These are phyloP conservation scores for Peniophora sp. DNA, from an alignment of 1,284 basidiomycete species.

Conservation along the genomic window DNA sequence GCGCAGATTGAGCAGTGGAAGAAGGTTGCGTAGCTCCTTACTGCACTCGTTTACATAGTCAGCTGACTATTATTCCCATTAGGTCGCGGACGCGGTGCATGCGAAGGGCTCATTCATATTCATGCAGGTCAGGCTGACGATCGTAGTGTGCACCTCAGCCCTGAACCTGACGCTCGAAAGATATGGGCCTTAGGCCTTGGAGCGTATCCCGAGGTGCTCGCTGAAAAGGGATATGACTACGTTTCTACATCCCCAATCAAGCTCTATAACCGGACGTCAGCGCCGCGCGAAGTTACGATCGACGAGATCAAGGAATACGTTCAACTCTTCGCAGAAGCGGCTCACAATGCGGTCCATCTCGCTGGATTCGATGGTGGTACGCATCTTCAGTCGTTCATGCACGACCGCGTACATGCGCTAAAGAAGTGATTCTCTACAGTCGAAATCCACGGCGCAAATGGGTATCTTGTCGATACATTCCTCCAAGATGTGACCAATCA, in stretches of 20 bases:
- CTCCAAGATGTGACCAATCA: constrained; percentile 33
- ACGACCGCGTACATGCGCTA: too few species aligned
- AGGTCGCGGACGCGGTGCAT: constrained; percentile 21
- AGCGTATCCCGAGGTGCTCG: constrained; percentile 22
- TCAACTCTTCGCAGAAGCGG: constrained; percentile 25
- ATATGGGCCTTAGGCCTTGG: constrained; percentile 39
- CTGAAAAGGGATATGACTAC: constrained; percentile 20
- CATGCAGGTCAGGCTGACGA: constrained; percentile 38
- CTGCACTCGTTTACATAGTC: not conserved
- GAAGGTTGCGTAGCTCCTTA: constrained; percentile 31
- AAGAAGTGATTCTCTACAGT: constrained; percentile 12
- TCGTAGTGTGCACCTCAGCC: too few species aligned
- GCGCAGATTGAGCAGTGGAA: constrained; percentile 41
- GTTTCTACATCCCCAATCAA: constrained; percentile 33
- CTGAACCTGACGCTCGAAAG: too few species aligned
- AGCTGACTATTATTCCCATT: not conserved
- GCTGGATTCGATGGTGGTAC: constrained; percentile 22
- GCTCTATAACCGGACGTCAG: constrained; percentile 26
- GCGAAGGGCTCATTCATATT: constrained; percentile 31
- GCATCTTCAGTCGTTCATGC: too few species aligned
- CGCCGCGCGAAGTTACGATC: constrained; percentile 18
- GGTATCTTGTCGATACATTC: constrained; percentile 33
- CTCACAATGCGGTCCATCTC: constrained; percentile 11
- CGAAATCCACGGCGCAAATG: constrained; percentile 30
- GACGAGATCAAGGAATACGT: constrained; percentile 37